Conservation (phyloP, 768 basidiomycete genomes). For the Amanita pallidorosea region DNA sequence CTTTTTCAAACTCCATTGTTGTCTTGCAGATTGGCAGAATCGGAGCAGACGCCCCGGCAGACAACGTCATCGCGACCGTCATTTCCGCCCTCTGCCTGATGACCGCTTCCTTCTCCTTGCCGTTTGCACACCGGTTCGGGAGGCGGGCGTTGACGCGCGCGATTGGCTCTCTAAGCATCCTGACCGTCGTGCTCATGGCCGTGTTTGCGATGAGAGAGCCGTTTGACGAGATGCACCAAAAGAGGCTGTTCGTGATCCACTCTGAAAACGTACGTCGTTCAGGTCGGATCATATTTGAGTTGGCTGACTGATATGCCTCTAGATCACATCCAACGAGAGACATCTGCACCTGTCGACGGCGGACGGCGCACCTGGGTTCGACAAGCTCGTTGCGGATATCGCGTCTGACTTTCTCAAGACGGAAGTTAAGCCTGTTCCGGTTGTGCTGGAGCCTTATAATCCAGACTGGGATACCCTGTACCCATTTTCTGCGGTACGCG, state of each 20-base stretch:
- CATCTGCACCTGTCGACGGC: slow-evolving; percentile 75
- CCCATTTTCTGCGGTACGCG: slow-evolving; percentile 63
- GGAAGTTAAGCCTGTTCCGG: slow-evolving; percentile 27
- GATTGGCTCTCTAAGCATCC: slow-evolving; percentile 33
- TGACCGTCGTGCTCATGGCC: slow-evolving; percentile 41
- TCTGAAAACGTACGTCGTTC: slow-evolving; percentile 58
- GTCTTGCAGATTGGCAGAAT: slow-evolving; percentile 62
- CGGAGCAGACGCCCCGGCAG: slow-evolving; percentile 75
- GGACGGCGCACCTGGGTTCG: slow-evolving; percentile 74
- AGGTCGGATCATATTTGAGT: too few relatives aligned
- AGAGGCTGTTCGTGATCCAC: slow-evolving; percentile 74
- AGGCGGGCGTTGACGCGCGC: slow-evolving; percentile 21
- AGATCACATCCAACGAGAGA: slow-evolving; percentile 66
- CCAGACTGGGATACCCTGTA: slow-evolving; percentile 84
- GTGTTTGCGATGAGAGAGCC: slow-evolving; percentile 49
- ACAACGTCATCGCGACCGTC: slow-evolving; percentile 80
- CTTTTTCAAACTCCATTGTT: too few relatives aligned
- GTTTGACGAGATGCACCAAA: slow-evolving; percentile 83
- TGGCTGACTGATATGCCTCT: too few relatives aligned
- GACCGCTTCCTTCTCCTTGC: slow-evolving; percentile 46
- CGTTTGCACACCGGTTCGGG: slow-evolving; percentile 70
- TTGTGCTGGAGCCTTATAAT: slow-evolving; percentile 67
- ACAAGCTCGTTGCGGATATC: slow-evolving; percentile 48
- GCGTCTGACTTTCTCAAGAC: slow-evolving; percentile 46
- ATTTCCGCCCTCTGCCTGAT: slow-evolving; percentile 48